A percentile compares a stretch with the other conserved stretches of the same genome.
phyloP scores from a whole-genome alignment of 2,329 filamentous ascomycete species.

The Exserohilum turcica region DNA sequence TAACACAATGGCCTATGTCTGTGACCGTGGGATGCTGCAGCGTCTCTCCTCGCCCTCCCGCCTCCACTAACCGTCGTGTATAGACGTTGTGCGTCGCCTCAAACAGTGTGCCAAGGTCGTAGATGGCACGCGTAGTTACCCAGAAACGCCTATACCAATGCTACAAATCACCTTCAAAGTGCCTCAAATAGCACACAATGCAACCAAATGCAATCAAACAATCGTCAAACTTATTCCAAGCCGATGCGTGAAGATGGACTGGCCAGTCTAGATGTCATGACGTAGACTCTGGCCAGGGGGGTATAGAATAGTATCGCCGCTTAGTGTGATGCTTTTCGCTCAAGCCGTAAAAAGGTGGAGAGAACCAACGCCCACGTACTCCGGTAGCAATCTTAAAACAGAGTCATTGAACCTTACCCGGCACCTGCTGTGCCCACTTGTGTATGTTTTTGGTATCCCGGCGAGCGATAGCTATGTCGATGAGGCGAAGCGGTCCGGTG shows the following conservation, averaged over 20 bases:
- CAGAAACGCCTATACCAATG: slow-evolving; percentile 17
- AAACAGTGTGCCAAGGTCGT: slow-evolving; percentile 14
- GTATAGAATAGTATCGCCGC: slow-evolving; percentile 20
- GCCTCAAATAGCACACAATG: neutral
- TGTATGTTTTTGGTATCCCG: slow-evolving; percentile 44
- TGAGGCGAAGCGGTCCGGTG: slow-evolving; percentile 46
- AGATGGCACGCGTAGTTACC: slow-evolving; percentile 21
- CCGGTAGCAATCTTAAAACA: slow-evolving; percentile 25
- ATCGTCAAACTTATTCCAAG: slow-evolving; percentile 29
- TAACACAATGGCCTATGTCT: neutral
- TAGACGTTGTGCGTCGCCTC: neutral
- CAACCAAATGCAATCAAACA: slow-evolving; percentile 20
- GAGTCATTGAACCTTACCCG: slow-evolving; percentile 24
- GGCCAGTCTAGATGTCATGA: slow-evolving; percentile 16
- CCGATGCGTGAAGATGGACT: slow-evolving; percentile 14
- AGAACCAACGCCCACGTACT: slow-evolving; percentile 27
- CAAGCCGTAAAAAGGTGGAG: slow-evolving; percentile 20
- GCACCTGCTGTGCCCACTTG: slow-evolving; percentile 47
- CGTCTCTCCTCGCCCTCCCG: neutral
- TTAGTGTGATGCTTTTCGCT: slow-evolving; percentile 17
- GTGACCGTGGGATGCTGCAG: no score
- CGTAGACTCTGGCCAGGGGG: slow-evolving; percentile 13
- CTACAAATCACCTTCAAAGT: slow-evolving; percentile 6
- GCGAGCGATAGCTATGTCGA: slow-evolving; percentile 47
- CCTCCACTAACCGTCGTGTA: neutral